These are phyloP conservation scores for Monosporascus sp. DNA, from an alignment of 2,329 filamentous ascomycete genomes.

Conservation along the genomic window DNA sequence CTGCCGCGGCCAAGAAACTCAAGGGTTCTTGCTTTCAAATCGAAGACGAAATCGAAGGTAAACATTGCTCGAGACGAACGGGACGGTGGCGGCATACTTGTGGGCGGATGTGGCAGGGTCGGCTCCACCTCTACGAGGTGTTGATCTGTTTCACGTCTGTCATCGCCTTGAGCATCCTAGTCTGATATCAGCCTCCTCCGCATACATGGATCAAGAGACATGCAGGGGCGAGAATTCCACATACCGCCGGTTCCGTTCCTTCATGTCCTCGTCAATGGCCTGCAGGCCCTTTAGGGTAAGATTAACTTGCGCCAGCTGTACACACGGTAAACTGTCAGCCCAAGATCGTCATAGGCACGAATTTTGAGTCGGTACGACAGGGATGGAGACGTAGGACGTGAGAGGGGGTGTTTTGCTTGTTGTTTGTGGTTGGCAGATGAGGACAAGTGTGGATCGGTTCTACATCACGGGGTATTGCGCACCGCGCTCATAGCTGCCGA, in stretches of 20 bases:
- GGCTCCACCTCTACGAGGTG: slow-evolving; percentile 3
- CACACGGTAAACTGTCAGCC: slow-evolving; percentile 9
- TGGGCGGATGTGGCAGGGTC: not conserved
- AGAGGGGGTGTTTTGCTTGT: slow-evolving; percentile 9
- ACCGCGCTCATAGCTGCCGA: slow-evolving; percentile 63
- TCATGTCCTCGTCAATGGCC: slow-evolving; percentile 51
- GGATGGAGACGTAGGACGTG: slow-evolving; percentile 8
- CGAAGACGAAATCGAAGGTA: too few species aligned
- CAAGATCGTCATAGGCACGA: slow-evolving; percentile 6
- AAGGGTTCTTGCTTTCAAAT: too few species aligned
- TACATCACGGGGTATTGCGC: slow-evolving; percentile 47
- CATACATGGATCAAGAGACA: not conserved
- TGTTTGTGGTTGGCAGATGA: slow-evolving; percentile 19
- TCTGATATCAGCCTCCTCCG: slow-evolving; percentile 9
- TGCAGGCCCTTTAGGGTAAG: slow-evolving; percentile 43
- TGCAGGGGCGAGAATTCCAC: slow-evolving; percentile 3
- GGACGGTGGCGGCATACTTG: too few species aligned
- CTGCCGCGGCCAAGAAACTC: not conserved
- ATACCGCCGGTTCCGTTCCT: slow-evolving; percentile 45
- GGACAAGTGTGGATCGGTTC: slow-evolving; percentile 16
- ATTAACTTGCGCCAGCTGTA: slow-evolving; percentile 39
- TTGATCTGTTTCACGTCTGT: slow-evolving; percentile 17
- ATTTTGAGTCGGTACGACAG: not conserved
- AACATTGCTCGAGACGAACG: too few species aligned
- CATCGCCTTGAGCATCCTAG: slow-evolving; percentile 31